Conservation (phyloP, 2,329 filamentous ascomycete genomes). For the Podosphaera xanthii region DNA sequence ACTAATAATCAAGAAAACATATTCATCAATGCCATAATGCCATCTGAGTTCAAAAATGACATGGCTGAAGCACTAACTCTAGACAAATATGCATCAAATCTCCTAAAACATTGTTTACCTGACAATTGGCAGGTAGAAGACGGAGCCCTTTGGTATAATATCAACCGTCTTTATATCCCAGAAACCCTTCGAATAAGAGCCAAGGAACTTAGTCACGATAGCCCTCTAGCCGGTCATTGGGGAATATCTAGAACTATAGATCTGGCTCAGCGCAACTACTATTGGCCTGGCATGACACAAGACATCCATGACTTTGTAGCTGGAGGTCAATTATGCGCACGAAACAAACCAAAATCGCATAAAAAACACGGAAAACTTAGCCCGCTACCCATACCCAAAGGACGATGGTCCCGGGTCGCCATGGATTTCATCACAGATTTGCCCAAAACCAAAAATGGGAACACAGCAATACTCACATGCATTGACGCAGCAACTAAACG, state of each 20-base stretch:
- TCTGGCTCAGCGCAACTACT: not conserved
- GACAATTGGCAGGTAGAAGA: not conserved
- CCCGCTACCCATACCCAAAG: not conserved
- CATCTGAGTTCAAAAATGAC: not conserved
- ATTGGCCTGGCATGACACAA: not conserved
- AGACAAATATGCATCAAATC: not conserved
- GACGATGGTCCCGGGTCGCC: not conserved
- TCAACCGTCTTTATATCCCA: not conserved
- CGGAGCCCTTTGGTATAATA: not conserved
- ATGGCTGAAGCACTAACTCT: not conserved
- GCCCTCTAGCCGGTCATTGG: not conserved
- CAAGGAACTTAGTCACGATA: conserved; percentile 1
- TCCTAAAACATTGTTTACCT: not conserved
- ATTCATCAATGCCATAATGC: not conserved
- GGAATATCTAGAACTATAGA: not conserved
- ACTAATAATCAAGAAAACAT: not conserved
- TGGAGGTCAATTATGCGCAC: not conserved
- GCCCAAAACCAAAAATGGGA: not conserved
- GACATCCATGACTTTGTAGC: not conserved
- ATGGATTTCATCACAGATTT: conserved; percentile 1
- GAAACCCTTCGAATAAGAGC: not conserved
- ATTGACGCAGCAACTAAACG: not conserved
- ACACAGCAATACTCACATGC: not conserved
- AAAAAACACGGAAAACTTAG: not conserved
- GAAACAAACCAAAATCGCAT: not conserved